A percentile compares a stretch with the other conserved stretches of the same genome.
phyloP scores from a whole-genome alignment of 2,329 filamentous ascomycete genomes.

The Chrysosporium keratinophilum region DNA sequence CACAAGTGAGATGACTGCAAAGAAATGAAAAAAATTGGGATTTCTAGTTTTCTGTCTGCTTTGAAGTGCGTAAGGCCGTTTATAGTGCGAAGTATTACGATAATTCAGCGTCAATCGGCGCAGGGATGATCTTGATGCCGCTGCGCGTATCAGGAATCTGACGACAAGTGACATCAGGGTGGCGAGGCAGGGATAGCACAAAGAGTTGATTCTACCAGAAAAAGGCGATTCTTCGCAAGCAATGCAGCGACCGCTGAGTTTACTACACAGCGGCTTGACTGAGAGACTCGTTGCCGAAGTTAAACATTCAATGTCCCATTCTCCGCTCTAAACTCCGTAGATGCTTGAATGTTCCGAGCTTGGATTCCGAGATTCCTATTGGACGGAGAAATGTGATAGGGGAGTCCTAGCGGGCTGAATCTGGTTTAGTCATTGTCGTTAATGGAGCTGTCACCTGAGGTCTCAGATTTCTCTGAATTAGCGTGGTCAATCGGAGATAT shows the following conservation, averaged over 20 bases:
- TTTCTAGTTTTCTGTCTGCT: neutral
- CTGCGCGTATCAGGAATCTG: neutral
- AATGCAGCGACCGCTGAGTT: too few relatives aligned
- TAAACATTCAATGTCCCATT: too few relatives aligned
- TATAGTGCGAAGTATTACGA: neutral
- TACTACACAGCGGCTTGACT: too few relatives aligned
- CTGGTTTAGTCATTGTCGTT: too few relatives aligned
- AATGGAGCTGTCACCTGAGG: too few relatives aligned
- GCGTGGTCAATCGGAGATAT: too few relatives aligned
- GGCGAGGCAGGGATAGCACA: neutral
- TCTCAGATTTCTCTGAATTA: too few relatives aligned
- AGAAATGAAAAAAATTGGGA: neutral
- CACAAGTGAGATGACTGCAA: neutral
- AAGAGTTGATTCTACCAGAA: neutral
- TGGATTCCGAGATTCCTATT: neutral
- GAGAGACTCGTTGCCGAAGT: too few relatives aligned
- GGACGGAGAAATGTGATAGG: too few relatives aligned
- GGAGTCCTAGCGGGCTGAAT: too few relatives aligned
- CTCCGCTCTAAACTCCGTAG: neutral
- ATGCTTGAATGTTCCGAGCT: neutral
- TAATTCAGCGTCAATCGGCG: neutral
- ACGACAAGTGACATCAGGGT: conserved; percentile 1
- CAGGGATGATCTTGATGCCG: neutral
- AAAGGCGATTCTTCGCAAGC: too few relatives aligned
- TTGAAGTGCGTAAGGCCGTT: neutral